Conservation (phyloP, 2,329 filamentous ascomycete genomes). For the Orbilia blumenaviensis region DNA sequence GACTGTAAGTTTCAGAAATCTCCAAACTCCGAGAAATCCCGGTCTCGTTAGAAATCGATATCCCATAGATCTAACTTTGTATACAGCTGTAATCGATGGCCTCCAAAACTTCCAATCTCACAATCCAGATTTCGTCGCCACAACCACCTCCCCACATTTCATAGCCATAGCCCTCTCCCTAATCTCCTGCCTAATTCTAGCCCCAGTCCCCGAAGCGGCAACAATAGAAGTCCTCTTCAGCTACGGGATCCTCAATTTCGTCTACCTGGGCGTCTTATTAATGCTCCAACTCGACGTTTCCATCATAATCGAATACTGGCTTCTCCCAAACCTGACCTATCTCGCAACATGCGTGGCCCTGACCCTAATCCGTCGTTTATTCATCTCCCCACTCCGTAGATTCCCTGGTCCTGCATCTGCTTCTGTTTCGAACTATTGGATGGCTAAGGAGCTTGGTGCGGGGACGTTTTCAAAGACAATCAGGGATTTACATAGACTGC, state of each 20-base stretch:
- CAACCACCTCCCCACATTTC: conserved; percentile 27
- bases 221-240: conserved; percentile 42
- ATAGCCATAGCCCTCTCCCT: background rate
- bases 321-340: conserved; percentile 32
- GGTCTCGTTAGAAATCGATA: no score
- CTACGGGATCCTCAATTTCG: conserved; percentile 34
- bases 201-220: background rate
- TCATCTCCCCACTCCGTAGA: conserved; percentile 3
- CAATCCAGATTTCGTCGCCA: conserved; percentile 23
- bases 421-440: conserved; percentile 39
- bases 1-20: conserved; percentile 6
- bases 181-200: conserved; percentile 17
- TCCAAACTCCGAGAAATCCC: background rate
- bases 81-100: conserved; percentile 1
- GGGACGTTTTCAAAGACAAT: conserved; percentile 41
- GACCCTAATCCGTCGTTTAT: conserved; percentile 7
- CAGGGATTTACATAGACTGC: conserved; percentile 27
- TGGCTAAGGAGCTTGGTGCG: conserved; percentile 27
- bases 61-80: background rate
- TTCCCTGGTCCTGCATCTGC: conserved; percentile 23
- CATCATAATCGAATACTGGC: conserved; percentile 18
- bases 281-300: conserved; percentile 21
- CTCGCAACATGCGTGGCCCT: conserved; percentile 11
- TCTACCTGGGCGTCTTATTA: conserved; percentile 18
- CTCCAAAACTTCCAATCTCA: conserved; percentile 4